phyloP scores from a whole-genome alignment of 2,329 filamentous ascomycete genomes.

The Bipolaris gigantea region DNA sequence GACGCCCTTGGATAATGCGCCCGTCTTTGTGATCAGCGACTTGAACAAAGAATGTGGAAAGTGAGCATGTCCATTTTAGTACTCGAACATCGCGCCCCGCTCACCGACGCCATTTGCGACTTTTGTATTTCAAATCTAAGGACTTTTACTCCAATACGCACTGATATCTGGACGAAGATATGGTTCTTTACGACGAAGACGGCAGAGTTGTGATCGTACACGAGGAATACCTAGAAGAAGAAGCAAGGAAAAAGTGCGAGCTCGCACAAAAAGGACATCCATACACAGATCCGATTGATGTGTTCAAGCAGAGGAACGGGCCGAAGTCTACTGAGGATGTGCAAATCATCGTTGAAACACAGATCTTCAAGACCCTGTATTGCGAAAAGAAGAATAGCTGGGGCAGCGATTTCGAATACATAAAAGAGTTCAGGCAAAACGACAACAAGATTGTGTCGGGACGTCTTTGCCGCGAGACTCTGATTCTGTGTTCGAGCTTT shows the following conservation, averaged over 20 bases:
- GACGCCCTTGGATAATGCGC: not conserved
- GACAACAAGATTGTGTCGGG: not conserved
- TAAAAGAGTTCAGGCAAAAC: not conserved
- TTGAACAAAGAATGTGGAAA: not conserved
- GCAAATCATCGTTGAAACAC: constrained; percentile 7
- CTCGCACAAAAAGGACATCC: not conserved
- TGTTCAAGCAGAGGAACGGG: not conserved
- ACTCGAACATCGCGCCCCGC: too few relatives aligned
- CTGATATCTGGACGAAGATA: not conserved
- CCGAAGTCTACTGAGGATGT: not conserved
- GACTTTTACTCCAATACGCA: not conserved
- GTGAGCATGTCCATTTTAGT: not conserved
- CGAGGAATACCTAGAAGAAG: constrained; percentile 15
- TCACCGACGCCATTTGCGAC: not conserved
- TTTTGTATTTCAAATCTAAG: not conserved
- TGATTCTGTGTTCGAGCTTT: constrained; percentile 15
- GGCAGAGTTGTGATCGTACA: constrained; percentile 14
- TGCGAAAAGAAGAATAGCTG: not conserved
- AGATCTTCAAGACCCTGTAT: constrained; percentile 2
- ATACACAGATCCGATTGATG: constrained; percentile 10
- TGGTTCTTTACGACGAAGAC: constrained; percentile 17
- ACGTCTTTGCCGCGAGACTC: constrained; percentile 13
- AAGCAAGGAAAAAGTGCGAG: not conserved
- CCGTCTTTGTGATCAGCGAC: not conserved
- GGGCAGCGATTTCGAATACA: not conserved